These are phyloP conservation scores for Cyclaneusma minus DNA, from an alignment of 2,329 filamentous ascomycete species.

Conservation along the genomic window DNA sequence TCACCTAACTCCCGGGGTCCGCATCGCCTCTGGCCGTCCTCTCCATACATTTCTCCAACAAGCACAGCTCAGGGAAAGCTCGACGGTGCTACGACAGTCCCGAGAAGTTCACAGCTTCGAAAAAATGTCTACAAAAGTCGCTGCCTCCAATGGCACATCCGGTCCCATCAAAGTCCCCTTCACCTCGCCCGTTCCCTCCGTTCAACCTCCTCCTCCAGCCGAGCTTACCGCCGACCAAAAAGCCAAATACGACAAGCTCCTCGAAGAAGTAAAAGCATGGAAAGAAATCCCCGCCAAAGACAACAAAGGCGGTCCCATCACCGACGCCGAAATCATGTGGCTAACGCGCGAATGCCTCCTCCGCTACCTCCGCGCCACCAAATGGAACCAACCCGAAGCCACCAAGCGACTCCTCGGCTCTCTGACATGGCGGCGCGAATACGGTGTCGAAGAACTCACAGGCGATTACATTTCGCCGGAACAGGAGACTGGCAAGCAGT, in stretches of 20 bases:
- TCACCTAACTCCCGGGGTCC: no score
- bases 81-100: no score
- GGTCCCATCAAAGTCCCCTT: constrained; percentile 24
- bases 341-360: constrained; percentile 84
- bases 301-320: constrained; percentile 45
- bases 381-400: constrained; percentile 68
- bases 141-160: constrained; percentile 30
- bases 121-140: no score
- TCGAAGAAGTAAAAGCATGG: constrained; percentile 57
- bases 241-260: constrained; percentile 64
- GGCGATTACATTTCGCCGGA: constrained; percentile 82
- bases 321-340: constrained; percentile 73
- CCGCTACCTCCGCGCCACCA: constrained; percentile 84
- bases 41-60: no score
- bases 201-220: constrained; percentile 30
- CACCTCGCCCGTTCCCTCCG: constrained; percentile 11
- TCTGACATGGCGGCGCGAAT: constrained; percentile 79
- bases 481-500: constrained; percentile 93
- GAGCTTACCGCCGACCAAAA: constrained; percentile 62
- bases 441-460: constrained; percentile 60
- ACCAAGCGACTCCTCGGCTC: constrained; percentile 68
- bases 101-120: no score
- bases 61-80: no score
- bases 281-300: constrained; percentile 50
- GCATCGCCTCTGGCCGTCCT: no score